Evolutionary conservation across 2,329 filamentous ascomycete genomes (phyloP).

Genomic region (Paradendryphiella salina): DNA sequence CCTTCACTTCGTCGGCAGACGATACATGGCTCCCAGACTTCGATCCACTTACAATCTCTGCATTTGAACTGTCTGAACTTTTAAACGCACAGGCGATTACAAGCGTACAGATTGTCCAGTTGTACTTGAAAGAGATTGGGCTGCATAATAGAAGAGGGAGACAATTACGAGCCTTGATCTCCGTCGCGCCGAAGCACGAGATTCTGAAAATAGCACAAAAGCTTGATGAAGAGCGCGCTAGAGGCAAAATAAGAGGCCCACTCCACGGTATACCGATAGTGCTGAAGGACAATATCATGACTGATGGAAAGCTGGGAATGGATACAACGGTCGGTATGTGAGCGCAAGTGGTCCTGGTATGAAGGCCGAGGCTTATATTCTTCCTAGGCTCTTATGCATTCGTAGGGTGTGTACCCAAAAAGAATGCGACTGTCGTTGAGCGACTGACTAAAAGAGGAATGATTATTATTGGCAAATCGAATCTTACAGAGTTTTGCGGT

Average conservation of each 20-base stretch:
- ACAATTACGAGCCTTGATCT: slow-evolving; percentile 46
- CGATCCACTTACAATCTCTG: slow-evolving; percentile 39
- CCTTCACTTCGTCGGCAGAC: slow-evolving; percentile 34
- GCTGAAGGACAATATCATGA: slow-evolving; percentile 50
- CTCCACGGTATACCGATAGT: slow-evolving; percentile 52
- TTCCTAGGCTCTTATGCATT: slow-evolving; percentile 44
- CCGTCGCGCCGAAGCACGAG: slow-evolving; percentile 44
- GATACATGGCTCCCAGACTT: slow-evolving; percentile 35
- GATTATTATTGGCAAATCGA: slow-evolving; percentile 50
- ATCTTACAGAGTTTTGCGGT: slow-evolving; percentile 48
- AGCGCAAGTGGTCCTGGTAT: not conserved
- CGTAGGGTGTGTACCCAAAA: slow-evolving; percentile 43
- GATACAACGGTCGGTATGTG: slow-evolving; percentile 48
- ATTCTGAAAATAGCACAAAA: slow-evolving; percentile 43
- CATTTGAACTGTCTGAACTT: slow-evolving; percentile 40
- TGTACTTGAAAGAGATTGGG: slow-evolving; percentile 43
- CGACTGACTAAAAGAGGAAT: slow-evolving; percentile 46
- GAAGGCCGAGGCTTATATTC: not conserved
- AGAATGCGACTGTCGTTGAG: slow-evolving; percentile 46
- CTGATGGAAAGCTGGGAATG: slow-evolving; percentile 45
- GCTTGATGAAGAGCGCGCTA: slow-evolving; percentile 48
- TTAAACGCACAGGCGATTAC: slow-evolving; percentile 36
- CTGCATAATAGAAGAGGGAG: slow-evolving; percentile 43
- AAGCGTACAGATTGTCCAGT: slow-evolving; percentile 43
- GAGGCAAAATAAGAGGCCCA: slow-evolving; percentile 43